These are phyloP conservation scores for Inosperma sp. DNA, from an alignment of 768 basidiomycete species.

Conservation along the genomic window DNA sequence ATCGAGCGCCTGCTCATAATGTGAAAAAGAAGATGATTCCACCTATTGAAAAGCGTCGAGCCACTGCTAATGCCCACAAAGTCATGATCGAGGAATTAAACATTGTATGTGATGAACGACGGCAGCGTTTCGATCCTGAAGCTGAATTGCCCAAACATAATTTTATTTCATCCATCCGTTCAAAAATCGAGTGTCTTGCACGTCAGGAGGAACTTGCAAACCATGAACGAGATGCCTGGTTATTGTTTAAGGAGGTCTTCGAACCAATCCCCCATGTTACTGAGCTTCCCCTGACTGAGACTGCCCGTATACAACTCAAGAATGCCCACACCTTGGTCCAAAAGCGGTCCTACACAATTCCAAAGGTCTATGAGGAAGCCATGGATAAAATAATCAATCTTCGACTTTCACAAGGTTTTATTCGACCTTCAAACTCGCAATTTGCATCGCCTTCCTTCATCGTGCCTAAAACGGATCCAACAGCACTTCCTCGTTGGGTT, in stretches of 20 bases:
- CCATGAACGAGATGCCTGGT: background rate
- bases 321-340: background rate
- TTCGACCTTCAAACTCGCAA: constrained; percentile 24
- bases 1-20: background rate
- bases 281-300: background rate
- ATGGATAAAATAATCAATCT: background rate
- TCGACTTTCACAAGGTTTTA: constrained; percentile 13
- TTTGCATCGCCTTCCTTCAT: constrained; percentile 39
- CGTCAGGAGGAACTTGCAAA: too few relatives aligned
- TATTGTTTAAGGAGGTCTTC: background rate
- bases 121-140: background rate
- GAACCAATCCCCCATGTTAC: background rate
- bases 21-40: background rate
- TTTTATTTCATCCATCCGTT: too few relatives aligned
- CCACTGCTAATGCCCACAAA: background rate
- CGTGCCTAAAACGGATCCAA: constrained; percentile 31
- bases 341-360: background rate
- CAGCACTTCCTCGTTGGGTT: constrained; percentile 31
- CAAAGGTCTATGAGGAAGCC: background rate
- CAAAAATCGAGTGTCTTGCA: background rate
- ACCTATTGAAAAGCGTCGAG: background rate
- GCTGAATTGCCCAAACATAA: too few relatives aligned
- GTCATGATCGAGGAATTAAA: background rate
- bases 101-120: background rate
- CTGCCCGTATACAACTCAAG: background rate